Conservation (phyloP, 1,139 yeast genomes). For the Casaregolazyma suthepensis region DNA sequence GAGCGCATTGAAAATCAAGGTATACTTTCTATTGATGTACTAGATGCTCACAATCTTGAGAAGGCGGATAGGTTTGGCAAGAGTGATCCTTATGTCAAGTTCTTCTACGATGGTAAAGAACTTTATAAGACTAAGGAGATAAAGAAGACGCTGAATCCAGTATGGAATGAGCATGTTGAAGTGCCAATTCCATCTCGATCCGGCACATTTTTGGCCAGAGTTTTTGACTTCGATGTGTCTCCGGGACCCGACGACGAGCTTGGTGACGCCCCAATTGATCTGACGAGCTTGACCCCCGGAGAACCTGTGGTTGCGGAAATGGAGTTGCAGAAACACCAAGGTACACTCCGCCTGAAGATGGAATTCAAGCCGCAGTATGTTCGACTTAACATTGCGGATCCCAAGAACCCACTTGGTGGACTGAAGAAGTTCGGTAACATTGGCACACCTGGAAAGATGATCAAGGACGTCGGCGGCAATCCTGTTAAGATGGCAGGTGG, state of each 20-base stretch:
- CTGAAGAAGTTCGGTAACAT: slow-evolving; percentile 12
- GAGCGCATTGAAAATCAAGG: slow-evolving; percentile 80
- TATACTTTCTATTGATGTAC: slow-evolving; percentile 52
- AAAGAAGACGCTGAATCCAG: slow-evolving; percentile 84
- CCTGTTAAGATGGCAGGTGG: slow-evolving; percentile 24
- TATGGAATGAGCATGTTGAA: slow-evolving; percentile 65
- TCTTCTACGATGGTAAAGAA: slow-evolving; percentile 56
- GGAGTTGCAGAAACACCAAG: slow-evolving; percentile 47
- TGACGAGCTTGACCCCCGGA: slow-evolving; percentile 56
- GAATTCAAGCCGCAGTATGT: slow-evolving; percentile 68
- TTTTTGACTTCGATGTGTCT: slow-evolving; percentile 91
- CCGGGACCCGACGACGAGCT: slow-evolving; percentile 74
- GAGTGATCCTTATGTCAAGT: slow-evolving; percentile 82
- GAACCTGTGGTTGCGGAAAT: slow-evolving; percentile 48
- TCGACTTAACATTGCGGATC: slow-evolving; percentile 35
- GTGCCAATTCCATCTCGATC: slow-evolving; percentile 54
- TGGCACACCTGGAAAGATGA: slow-evolving; percentile 22
- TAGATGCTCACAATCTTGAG: slow-evolving; percentile 63
- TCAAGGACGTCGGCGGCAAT: slow-evolving; percentile 19
- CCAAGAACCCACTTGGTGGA: slow-evolving; percentile 13
- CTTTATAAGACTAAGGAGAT: slow-evolving; percentile 70
- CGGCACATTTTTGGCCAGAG: slow-evolving; percentile 51
- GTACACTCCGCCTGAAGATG: slow-evolving; percentile 53
- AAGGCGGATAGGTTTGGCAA: slow-evolving; percentile 87
- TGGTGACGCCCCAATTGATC: slow-evolving; percentile 57